These are phyloP conservation scores for Pyrrhoderma noxium DNA, from an alignment of 1,284 basidiomycete genomes.

Conservation along the genomic window DNA sequence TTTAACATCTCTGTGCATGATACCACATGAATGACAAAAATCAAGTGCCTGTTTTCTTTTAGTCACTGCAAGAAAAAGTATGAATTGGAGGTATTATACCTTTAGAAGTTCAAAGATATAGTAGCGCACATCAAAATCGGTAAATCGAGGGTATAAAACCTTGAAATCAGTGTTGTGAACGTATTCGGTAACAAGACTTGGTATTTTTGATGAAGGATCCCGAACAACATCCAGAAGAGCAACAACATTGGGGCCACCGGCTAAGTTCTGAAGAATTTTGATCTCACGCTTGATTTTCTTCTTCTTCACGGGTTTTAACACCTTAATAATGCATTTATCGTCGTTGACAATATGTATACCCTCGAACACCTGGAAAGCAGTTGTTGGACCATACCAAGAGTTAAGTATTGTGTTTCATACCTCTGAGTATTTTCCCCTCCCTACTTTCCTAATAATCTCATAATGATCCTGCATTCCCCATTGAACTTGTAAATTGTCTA, in stretches of 20 bases:
- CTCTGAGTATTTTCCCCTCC: conserved; percentile 77
- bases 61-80: conserved; percentile 5
- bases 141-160: conserved; percentile 64
- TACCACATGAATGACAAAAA: conserved; percentile 83
- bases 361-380: conserved; percentile 67
- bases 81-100: conserved; percentile 30
- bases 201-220: conserved; percentile 67
- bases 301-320: conserved; percentile 85
- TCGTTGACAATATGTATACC: conserved; percentile 75
- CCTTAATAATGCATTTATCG: conserved; percentile 82
- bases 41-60: conserved; percentile 57
- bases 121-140: conserved; percentile 77
- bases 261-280: conserved; percentile 83
- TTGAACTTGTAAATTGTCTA: conserved; percentile 66
- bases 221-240: conserved; percentile 79
- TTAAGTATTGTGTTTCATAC: conserved; percentile 27
- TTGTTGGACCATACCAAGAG: conserved; percentile 4
- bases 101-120: conserved; percentile 84
- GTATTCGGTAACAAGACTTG: conserved; percentile 81
- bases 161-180: conserved; percentile 85
- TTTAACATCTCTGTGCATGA: conserved; percentile 90
- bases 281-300: conserved; percentile 93
- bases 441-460: conserved; percentile 74
- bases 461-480: conserved; percentile 76
- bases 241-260: conserved; percentile 82